Conservation (phyloP, 2,329 filamentous ascomycete species). For the Aspergillus hiratsukae region DNA sequence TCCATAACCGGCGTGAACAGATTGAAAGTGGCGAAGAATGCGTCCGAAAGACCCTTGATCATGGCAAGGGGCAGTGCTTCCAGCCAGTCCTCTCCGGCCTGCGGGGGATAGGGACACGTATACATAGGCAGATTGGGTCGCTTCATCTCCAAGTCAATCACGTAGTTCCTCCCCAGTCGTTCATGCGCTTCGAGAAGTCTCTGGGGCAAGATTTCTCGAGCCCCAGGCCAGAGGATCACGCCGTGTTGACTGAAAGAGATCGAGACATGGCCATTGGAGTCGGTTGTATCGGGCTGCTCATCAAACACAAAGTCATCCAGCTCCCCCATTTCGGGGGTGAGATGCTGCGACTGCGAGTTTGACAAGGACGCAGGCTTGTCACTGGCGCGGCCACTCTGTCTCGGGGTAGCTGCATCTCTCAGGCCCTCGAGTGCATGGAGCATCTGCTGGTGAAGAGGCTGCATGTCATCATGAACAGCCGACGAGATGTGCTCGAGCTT, state of each 20-base stretch:
- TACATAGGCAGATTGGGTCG: constrained; percentile 43
- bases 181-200: constrained; percentile 36
- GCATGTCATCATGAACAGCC: constrained; percentile 26
- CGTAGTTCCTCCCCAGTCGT: constrained; percentile 45
- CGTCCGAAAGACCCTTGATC: constrained; percentile 50
- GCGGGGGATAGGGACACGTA: constrained; percentile 33
- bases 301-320: constrained; percentile 28
- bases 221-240: constrained; percentile 48
- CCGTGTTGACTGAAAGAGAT: constrained; percentile 51
- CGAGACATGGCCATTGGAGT: constrained; percentile 32
- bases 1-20: constrained; percentile 51
- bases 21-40: constrained; percentile 53
- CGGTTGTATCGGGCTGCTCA: constrained; percentile 22
- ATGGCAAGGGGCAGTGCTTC: constrained; percentile 45
- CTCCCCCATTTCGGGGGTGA: constrained; percentile 26
- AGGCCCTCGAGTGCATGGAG: constrained; percentile 14
- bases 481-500: constrained; percentile 48
- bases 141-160: constrained; percentile 47
- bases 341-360: constrained; percentile 14
- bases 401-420: constrained; percentile 10
- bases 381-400: constrained; percentile 9
- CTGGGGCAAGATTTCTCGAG: constrained; percentile 41
- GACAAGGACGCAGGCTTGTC: constrained; percentile 9
- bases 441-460: constrained; percentile 29
- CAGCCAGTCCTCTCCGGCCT: constrained; percentile 41